These are phyloP conservation scores for Russula compacta DNA, from an alignment of 768 basidiomycete species.

Conservation along the genomic window DNA sequence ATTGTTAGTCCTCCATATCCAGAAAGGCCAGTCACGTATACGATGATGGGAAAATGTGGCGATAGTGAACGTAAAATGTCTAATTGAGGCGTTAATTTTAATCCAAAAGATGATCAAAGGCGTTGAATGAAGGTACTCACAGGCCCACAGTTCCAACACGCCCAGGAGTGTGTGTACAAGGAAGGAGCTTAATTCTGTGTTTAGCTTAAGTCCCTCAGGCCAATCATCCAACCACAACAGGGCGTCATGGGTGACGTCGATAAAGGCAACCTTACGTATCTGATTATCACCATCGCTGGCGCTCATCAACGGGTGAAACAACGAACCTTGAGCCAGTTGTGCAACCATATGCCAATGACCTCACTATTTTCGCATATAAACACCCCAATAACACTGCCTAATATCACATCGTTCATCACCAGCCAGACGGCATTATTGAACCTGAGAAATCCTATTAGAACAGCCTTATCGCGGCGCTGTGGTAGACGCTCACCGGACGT, in stretches of 20 bases:
- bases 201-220: constrained; percentile 95
- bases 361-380: constrained; percentile 62
- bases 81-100: neutral
- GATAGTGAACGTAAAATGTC: neutral
- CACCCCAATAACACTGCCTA: constrained; percentile 65
- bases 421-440: constrained; percentile 93
- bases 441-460: constrained; percentile 30
- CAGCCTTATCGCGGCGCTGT: neutral
- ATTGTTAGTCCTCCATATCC: constrained; percentile 16
- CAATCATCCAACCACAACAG: constrained; percentile 87
- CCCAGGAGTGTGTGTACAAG: constrained; percentile 65
- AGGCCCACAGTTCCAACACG: constrained; percentile 59
- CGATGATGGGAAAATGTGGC: constrained; percentile 11
- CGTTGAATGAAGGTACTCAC: constrained; percentile 36
- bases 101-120: neutral
- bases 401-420: constrained; percentile 79
- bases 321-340: constrained; percentile 7
- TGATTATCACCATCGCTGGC: neutral
- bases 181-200: constrained; percentile 85
- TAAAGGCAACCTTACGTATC: constrained; percentile 31
- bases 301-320: neutral
- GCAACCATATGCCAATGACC: constrained; percentile 34
- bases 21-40: constrained; percentile 12
- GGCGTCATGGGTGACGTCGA: constrained; percentile 40
- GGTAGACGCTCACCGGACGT: constrained; percentile 15